Base-by-base conservation (phyloP, 2,329 filamentous ascomycete species). In the Diplodia sapinea region DNA sequence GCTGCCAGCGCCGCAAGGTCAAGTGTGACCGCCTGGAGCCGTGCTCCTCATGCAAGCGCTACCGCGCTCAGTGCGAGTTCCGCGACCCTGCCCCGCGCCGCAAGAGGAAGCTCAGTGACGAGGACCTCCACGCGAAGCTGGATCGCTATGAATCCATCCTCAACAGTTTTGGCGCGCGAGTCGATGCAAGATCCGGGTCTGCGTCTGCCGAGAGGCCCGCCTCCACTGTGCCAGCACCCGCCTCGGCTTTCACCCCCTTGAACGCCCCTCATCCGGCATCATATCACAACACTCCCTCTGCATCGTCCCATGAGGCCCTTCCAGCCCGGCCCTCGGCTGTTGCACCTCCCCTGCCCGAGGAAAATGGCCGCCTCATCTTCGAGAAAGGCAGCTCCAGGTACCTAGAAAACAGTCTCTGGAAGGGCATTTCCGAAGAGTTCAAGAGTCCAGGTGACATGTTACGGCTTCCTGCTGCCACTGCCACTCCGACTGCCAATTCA, bases 1-100 rank as follows among this genome's bases (percentile, higher is more conserved):
- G 77, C 11, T 78, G 76, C 64, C 73, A 75, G 8, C 74, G 75
- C 50, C 70, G 76, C 13, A 78, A 78, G 68, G 76, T 78, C 23
- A 75, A 73, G 65, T 78, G 76, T 63, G 75, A 78, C 50, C 74
- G 73, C 49, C 71, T 72, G 13, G 70, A 73, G 31, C 75, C 75
- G 1, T 78, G 76, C 61, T 70, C 70, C 0, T 77, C 75, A 54
- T 78, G 76, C 69, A 69, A 70, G 8, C 75, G 75, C 64, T 71
- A 74, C 11, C 72, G 75, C 26, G 73, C 76, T 12, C 65, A 70
- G 15, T 78, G 76, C 68, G 67, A 76, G 17, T 78, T 77, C 68
- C 77, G 76, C 66, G 71, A 74, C 36, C 76, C 76, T 29, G 73
- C 73, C 11, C 76, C 74, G 2, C 73, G 75, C 9, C 70, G 75